Conservation (phyloP, 257 asterid genomes). For the Osmanthus fragrans region DNA sequence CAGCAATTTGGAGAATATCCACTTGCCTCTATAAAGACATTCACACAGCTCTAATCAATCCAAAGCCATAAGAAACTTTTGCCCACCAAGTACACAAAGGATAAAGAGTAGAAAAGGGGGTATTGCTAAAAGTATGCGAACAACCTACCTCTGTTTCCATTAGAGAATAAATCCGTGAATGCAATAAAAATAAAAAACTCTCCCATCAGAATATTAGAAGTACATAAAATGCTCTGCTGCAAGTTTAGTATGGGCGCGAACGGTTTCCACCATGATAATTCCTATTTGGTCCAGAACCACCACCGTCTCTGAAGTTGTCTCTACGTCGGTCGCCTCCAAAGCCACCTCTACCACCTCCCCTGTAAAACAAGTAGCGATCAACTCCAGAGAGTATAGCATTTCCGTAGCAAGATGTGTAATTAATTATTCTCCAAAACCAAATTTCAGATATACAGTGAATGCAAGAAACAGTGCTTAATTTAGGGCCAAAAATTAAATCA, state of each 20-base stretch:
- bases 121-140: constrained; percentile 49
- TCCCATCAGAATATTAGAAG: constrained; percentile 64
- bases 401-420: not conserved
- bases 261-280: constrained; percentile 90
- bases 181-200: constrained; percentile 66
- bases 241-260: constrained; percentile 81
- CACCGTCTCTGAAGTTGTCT: constrained; percentile 82
- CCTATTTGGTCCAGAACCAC: constrained; percentile 95
- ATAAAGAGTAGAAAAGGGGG: constrained; percentile 42
- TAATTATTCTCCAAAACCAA: not conserved
- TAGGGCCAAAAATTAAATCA: not conserved
- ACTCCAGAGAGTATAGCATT: constrained; percentile 3
- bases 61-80: constrained; percentile 40
- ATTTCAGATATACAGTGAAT: not conserved
- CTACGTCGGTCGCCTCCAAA: constrained; percentile 85
- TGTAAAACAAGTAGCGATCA: constrained; percentile 36
- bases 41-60: constrained; percentile 77
- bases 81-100: constrained; percentile 50
- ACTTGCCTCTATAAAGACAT: constrained; percentile 86
- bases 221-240: constrained; percentile 56
- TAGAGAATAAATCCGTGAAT: constrained; percentile 66
- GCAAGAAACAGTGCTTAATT: not conserved
- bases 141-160: constrained; percentile 95
- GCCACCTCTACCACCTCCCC: constrained; percentile 94
- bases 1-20: constrained; percentile 94